phyloP scores from a whole-genome alignment of 768 basidiomycete genomes.

The Galerina marginata region DNA sequence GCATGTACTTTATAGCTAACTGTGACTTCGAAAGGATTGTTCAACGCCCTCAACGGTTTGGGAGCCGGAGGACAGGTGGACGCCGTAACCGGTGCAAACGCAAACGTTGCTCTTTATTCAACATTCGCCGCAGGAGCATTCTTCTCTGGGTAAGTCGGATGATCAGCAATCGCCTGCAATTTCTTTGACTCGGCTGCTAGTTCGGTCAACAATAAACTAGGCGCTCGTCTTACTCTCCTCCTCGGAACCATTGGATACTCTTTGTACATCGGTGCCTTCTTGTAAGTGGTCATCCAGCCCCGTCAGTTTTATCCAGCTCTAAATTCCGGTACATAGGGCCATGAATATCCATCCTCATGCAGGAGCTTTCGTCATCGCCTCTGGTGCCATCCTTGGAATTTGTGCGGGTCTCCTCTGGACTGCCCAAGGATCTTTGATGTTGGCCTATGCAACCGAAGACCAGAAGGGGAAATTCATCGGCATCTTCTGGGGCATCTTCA shows the following conservation, averaged over 20 bases:
- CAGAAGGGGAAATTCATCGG: slow-evolving; percentile 81
- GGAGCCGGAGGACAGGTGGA: slow-evolving; percentile 82
- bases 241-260: slow-evolving; percentile 80
- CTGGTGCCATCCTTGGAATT: slow-evolving; percentile 76
- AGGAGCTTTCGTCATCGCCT: slow-evolving; percentile 67
- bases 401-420: slow-evolving; percentile 81
- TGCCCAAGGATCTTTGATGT: slow-evolving; percentile 84
- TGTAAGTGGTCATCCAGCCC: slow-evolving; percentile 49
- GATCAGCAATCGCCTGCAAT: not conserved
- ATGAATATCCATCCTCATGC: slow-evolving; percentile 72
- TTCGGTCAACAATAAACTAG: slow-evolving; percentile 81
- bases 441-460: slow-evolving; percentile 80
- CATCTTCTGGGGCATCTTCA: slow-evolving; percentile 87
- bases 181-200: slow-evolving; percentile 37
- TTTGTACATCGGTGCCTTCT: slow-evolving; percentile 73
- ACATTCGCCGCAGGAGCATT: slow-evolving; percentile 52
- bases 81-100: slow-evolving; percentile 67
- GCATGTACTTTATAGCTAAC: not conserved
- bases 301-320: not conserved
- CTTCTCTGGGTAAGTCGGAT: slow-evolving; percentile 60
- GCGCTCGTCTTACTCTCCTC: slow-evolving; percentile 74
- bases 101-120: slow-evolving; percentile 70
- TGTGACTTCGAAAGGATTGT: slow-evolving; percentile 54
- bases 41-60: slow-evolving; percentile 80
- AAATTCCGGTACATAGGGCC: slow-evolving; percentile 43